Conservation (phyloP, 768 basidiomycete species). For the Sarcomyxa edulis region DNA sequence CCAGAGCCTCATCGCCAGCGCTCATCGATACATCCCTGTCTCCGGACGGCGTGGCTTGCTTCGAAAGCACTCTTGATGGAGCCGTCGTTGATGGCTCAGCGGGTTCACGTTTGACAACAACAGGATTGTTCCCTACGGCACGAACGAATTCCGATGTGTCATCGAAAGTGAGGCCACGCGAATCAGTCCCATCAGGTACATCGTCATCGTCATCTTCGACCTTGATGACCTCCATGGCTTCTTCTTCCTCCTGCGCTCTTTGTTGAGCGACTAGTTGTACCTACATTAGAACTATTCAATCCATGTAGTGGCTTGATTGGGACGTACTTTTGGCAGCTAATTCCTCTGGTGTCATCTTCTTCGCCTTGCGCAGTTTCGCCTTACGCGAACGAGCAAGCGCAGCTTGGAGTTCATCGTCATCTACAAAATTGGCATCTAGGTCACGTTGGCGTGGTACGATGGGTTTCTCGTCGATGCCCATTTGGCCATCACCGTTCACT, state of each 20-base stretch:
- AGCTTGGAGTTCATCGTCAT: constrained; percentile 97
- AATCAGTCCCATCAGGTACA: constrained; percentile 39
- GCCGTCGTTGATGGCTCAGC: constrained; percentile 24
- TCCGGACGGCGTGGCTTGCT: constrained; percentile 29
- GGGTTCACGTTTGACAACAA: constrained; percentile 45
- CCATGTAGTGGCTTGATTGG: not conserved
- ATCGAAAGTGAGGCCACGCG: constrained; percentile 77
- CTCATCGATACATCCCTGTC: constrained; percentile 54
- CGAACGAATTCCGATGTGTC: constrained; percentile 97
- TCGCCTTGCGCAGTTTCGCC: constrained; percentile 71
- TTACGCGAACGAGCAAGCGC: constrained; percentile 83
- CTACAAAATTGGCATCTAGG: constrained; percentile 86
- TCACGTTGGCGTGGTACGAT: constrained; percentile 63
- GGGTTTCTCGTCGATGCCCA: constrained; percentile 82
- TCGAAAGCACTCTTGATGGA: constrained; percentile 18
- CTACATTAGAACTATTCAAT: constrained; percentile 6
- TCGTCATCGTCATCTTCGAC: constrained; percentile 37
- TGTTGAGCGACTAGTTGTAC: constrained; percentile 56
- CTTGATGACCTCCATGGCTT: constrained; percentile 34
- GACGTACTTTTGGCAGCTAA: constrained; percentile 68
- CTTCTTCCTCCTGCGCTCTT: constrained; percentile 46
- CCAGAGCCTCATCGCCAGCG: constrained; percentile 54
- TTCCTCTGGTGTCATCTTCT: constrained; percentile 79
- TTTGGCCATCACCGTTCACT: constrained; percentile 37
- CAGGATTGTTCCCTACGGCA: constrained; percentile 65